These are phyloP conservation scores for Trametes pubescens DNA, from an alignment of 1,284 basidiomycete species.

Conservation along the genomic window DNA sequence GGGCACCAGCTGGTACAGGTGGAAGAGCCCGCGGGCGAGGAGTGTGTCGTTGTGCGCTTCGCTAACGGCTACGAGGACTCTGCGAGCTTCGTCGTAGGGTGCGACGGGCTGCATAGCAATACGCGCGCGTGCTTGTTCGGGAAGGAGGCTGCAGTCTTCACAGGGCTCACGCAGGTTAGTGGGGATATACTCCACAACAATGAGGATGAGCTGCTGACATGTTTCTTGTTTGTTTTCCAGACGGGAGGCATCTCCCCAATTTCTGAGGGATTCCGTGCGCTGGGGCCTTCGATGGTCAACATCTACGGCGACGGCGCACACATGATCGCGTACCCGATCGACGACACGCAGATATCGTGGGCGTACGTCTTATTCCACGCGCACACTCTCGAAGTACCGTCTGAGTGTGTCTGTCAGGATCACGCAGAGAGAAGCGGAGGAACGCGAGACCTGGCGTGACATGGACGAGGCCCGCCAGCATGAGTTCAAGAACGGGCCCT, in stretches of 20 bases:
- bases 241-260: constrained; percentile 47
- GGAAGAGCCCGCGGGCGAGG: constrained; percentile 40
- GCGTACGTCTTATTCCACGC: constrained; percentile 43
- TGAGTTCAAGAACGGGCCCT: constrained; percentile 42
- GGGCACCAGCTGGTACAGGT: constrained; percentile 46
- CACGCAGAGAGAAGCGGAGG: constrained; percentile 48
- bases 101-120: constrained; percentile 56
- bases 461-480: constrained; percentile 45
- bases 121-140: constrained; percentile 53
- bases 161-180: constrained; percentile 51
- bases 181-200: background rate
- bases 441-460: constrained; percentile 52
- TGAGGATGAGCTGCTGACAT: background rate
- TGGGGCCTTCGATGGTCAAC: constrained; percentile 41
- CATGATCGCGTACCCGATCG: constrained; percentile 50
- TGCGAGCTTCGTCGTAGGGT: constrained; percentile 54
- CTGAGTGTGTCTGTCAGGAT: constrained; percentile 38
- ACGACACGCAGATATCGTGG: constrained; percentile 47
- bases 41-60: constrained; percentile 47
- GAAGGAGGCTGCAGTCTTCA: constrained; percentile 47
- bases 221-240: constrained; percentile 27
- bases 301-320: constrained; percentile 49
- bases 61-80: constrained; percentile 48
- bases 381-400: background rate
- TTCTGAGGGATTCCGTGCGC: constrained; percentile 33